Conservation (phyloP, 805 yeast genomes). For the Candida ovalis region DNA sequence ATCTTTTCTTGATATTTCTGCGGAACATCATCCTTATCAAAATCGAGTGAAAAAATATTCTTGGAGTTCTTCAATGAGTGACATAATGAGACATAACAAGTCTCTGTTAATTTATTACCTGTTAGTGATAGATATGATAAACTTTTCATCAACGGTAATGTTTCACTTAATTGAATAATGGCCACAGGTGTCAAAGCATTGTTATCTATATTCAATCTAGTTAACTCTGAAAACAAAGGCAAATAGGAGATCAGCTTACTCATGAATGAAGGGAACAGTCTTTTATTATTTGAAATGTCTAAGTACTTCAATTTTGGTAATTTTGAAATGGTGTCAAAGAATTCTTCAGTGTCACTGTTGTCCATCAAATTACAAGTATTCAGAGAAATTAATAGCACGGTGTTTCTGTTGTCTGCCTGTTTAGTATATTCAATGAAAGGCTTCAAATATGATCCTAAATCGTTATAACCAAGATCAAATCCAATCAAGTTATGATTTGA, state of each 20-base stretch:
- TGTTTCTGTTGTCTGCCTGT: conserved; percentile 9
- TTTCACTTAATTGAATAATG: conserved; percentile 58
- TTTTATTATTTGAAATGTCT: conserved; percentile 70
- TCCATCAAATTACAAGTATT: conserved; percentile 59
- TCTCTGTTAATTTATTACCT: conserved; percentile 59
- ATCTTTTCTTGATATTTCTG: conserved; percentile 62
- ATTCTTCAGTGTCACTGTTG: conserved; percentile 44
- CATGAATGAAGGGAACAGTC: conserved; percentile 59
- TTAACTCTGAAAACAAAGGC: conserved; percentile 63
- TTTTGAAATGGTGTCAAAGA: conserved; percentile 48
- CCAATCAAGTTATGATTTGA: conserved; percentile 51
- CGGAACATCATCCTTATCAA: conserved; percentile 61
- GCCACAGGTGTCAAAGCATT: conserved; percentile 56
- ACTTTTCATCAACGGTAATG: conserved; percentile 62
- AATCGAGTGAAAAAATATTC: conserved; percentile 63
- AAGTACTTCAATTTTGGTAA: conserved; percentile 62
- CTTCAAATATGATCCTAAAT: conserved; percentile 40
- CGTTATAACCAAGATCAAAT: conserved; percentile 81
- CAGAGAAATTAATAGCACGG: conserved; percentile 52
- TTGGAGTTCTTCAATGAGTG: conserved; percentile 65
- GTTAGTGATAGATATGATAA: conserved; percentile 66
- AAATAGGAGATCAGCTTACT: conserved; percentile 56
- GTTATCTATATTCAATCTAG: conserved; percentile 68
- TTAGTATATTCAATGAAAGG: conserved; percentile 36
- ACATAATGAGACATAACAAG: conserved; percentile 62